phyloP scores from a whole-genome alignment of 805 yeast genomes.

The Hanseniaspora jakobsenii region DNA sequence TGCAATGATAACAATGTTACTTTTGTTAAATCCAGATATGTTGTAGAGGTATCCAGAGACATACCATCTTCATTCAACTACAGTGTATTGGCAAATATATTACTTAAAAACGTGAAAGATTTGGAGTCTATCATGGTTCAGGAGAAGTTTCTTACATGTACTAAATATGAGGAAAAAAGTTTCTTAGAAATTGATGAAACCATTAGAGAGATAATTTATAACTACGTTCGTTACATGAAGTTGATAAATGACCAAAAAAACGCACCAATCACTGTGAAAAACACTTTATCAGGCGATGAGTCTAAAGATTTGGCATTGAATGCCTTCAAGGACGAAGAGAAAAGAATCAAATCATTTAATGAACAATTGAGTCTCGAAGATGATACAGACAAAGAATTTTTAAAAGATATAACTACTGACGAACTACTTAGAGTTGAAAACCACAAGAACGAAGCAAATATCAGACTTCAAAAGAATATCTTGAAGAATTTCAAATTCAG shows the following conservation, averaged over 20 bases:
- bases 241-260: too few relatives aligned
- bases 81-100: constrained; percentile 7
- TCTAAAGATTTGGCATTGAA: too few relatives aligned
- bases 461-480: constrained; percentile 18
- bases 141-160: constrained; percentile 58
- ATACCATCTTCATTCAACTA: constrained; percentile 5
- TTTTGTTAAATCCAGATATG: constrained; percentile 9
- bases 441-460: constrained; percentile 23
- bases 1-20: not conserved
- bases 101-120: constrained; percentile 4
- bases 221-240: constrained; percentile 1
- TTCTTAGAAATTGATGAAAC: constrained; percentile 38
- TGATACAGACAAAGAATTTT: not conserved
- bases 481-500: constrained; percentile 19
- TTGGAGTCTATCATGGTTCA: constrained; percentile 56
- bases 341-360: too few relatives aligned
- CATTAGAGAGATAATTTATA: constrained; percentile 3
- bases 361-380: not conserved
- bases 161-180: constrained; percentile 49
- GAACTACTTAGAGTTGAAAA: too few relatives aligned
- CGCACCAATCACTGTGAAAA: too few relatives aligned
- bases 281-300: too few relatives aligned
- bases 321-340: too few relatives aligned
- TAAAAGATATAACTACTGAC: too few relatives aligned
- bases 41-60: constrained; percentile 15